phyloP scores from a whole-genome alignment of 2,329 filamentous ascomycete species.

The Diaporthe ampelina region DNA sequence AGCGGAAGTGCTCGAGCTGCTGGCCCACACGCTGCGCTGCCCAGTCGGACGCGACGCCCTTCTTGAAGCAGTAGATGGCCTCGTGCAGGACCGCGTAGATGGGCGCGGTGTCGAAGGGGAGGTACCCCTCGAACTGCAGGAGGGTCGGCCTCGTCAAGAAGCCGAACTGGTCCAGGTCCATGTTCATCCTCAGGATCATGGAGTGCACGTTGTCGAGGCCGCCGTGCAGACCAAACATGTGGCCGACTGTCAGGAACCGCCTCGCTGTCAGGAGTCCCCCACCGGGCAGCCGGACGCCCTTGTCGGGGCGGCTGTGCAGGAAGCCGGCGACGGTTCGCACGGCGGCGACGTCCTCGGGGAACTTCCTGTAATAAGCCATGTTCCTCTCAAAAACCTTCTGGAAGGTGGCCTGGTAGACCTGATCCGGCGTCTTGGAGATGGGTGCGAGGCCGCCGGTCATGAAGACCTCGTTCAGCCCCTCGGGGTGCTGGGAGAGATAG shows the following conservation, averaged over 20 bases:
- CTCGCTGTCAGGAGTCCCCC: slow-evolving; percentile 80
- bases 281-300: slow-evolving; percentile 73
- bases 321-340: slow-evolving; percentile 77
- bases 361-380: slow-evolving; percentile 85
- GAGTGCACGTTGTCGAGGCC: slow-evolving; percentile 83
- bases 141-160: slow-evolving; percentile 81
- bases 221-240: slow-evolving; percentile 83
- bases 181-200: slow-evolving; percentile 76
- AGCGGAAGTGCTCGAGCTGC: slow-evolving; percentile 61
- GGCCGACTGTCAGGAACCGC: slow-evolving; percentile 82
- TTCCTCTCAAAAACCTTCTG: slow-evolving; percentile 80
- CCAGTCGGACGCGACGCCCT: slow-evolving; percentile 77
- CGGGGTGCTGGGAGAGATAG: slow-evolving; percentile 85
- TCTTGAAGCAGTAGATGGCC: slow-evolving; percentile 84
- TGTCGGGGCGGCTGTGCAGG: slow-evolving; percentile 65
- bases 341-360: slow-evolving; percentile 80
- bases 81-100: slow-evolving; percentile 93
- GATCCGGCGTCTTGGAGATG: slow-evolving; percentile 77
- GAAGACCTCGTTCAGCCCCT: slow-evolving; percentile 86
- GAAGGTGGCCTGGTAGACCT: slow-evolving; percentile 82
- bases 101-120: slow-evolving; percentile 80
- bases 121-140: slow-evolving; percentile 74
- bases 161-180: slow-evolving; percentile 83
- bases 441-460: slow-evolving; percentile 88
- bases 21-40: slow-evolving; percentile 76